Conservation (phyloP, 2,329 filamentous ascomycete genomes). For the Colletotrichum spinosum region DNA sequence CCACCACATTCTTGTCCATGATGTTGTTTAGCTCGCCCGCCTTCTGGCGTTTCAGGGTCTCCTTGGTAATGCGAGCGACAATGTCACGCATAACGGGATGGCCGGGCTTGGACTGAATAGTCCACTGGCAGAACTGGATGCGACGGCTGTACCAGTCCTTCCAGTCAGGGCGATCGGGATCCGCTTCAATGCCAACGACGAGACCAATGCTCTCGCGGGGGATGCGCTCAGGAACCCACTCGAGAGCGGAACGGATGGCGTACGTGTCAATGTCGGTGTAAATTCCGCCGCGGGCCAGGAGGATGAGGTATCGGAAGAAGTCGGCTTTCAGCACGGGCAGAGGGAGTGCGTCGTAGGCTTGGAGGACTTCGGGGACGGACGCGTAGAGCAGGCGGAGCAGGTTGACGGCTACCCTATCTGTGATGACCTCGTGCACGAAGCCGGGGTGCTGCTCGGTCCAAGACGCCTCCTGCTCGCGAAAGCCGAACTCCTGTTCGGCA, state of each 20-base stretch:
- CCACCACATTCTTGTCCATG: slow-evolving; percentile 80
- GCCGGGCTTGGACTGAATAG: slow-evolving; percentile 93
- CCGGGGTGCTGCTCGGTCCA: slow-evolving; percentile 90
- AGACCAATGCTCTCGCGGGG: slow-evolving; percentile 84
- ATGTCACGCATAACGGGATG: slow-evolving; percentile 92
- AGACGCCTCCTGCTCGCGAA: slow-evolving; percentile 86
- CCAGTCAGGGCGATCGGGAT: slow-evolving; percentile 94
- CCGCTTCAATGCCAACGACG: slow-evolving; percentile 94
- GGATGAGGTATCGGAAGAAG: slow-evolving; percentile 80
- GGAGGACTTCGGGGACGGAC: slow-evolving; percentile 80
- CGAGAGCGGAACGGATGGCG: slow-evolving; percentile 82
- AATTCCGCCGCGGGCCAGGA: slow-evolving; percentile 70
- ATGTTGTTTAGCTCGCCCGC: slow-evolving; percentile 70
- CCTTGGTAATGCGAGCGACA: slow-evolving; percentile 85
- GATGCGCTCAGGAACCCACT: slow-evolving; percentile 87
- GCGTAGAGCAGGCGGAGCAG: slow-evolving; percentile 89
- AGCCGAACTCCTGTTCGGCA: slow-evolving; percentile 79
- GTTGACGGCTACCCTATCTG: slow-evolving; percentile 86
- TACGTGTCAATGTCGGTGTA: slow-evolving; percentile 95
- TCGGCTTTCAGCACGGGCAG: slow-evolving; percentile 82
- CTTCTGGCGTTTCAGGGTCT: slow-evolving; percentile 80
- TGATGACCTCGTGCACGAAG: slow-evolving; percentile 96
- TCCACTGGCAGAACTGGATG: slow-evolving; percentile 99
- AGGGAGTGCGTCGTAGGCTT: slow-evolving; percentile 80
- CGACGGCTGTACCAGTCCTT: slow-evolving; percentile 93